These are phyloP conservation scores for Endocalyx cinctus DNA, from an alignment of 2,329 filamentous ascomycete genomes.

Conservation along the genomic window DNA sequence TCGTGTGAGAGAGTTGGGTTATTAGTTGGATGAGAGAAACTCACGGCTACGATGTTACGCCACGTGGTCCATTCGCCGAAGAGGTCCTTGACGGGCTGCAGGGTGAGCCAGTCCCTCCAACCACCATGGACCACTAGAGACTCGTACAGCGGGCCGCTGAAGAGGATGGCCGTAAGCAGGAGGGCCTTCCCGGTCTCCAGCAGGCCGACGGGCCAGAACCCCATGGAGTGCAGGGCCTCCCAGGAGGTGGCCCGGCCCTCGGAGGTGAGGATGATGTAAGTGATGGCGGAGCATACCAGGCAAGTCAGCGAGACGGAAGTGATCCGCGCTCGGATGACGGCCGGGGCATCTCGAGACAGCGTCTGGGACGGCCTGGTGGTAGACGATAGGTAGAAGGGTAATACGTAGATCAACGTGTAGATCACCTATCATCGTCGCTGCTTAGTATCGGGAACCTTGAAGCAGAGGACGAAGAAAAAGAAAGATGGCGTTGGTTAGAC, in stretches of 20 bases:
- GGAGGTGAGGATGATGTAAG: constrained; percentile 60
- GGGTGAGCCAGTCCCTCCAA: constrained; percentile 61
- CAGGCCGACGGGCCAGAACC: constrained; percentile 72
- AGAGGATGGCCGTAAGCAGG: constrained; percentile 72
- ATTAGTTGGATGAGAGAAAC: constrained; percentile 36
- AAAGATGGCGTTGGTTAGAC: no score
- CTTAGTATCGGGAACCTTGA: no score
- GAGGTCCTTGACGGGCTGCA: constrained; percentile 52
- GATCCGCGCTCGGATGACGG: constrained; percentile 83
- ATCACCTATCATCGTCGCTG: constrained; percentile 56
- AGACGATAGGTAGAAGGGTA: constrained; percentile 81
- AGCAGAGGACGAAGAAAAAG: no score
- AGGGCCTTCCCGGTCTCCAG: constrained; percentile 60
- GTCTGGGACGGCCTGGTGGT: constrained; percentile 74
- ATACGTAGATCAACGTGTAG: constrained; percentile 86
- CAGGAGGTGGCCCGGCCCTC: constrained; percentile 43
- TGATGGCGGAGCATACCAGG: constrained; percentile 59
- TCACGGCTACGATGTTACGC: constrained; percentile 81
- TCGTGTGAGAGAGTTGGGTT: no score
- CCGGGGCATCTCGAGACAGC: constrained; percentile 80
- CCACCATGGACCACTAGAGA: constrained; percentile 65
- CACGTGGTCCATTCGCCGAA: constrained; percentile 74
- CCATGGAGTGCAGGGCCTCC: constrained; percentile 66
- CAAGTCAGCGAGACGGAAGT: constrained; percentile 75
- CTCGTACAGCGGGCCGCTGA: constrained; percentile 81